phyloP scores from a whole-genome alignment of 2,329 filamentous ascomycete species.

The Ophiocordyceps camponoti-leonardi region DNA sequence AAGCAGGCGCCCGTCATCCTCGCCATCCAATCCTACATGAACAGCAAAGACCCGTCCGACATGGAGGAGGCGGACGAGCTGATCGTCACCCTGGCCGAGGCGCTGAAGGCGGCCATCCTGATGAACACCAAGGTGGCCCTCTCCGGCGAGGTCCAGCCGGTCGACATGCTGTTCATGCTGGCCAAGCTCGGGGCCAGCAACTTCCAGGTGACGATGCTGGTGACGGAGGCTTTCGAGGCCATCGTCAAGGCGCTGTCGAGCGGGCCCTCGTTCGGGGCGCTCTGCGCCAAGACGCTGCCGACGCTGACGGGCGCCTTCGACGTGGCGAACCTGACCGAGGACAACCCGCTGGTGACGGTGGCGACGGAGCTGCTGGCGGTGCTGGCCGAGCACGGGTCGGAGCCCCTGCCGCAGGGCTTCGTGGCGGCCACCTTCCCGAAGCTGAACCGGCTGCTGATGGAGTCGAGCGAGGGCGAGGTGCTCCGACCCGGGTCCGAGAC shows the following conservation, averaged over 20 bases:
- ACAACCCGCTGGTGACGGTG: slow-evolving; percentile 71
- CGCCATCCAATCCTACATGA: slow-evolving; percentile 58
- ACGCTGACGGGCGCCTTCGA: slow-evolving; percentile 81
- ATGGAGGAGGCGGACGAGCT: slow-evolving; percentile 82
- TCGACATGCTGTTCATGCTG: slow-evolving; percentile 74
- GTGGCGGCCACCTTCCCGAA: slow-evolving; percentile 77
- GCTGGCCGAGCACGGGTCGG: slow-evolving; percentile 64
- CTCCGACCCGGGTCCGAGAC: slow-evolving; percentile 73
- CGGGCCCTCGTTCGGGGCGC: slow-evolving; percentile 51
- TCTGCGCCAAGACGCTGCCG: slow-evolving; percentile 77
- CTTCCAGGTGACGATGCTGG: slow-evolving; percentile 76
- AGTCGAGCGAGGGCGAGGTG: slow-evolving; percentile 72
- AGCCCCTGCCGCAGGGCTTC: slow-evolving; percentile 75
- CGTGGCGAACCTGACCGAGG: slow-evolving; percentile 68
- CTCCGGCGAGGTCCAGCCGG: slow-evolving; percentile 51
- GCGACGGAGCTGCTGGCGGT: slow-evolving; percentile 72
- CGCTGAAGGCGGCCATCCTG: slow-evolving; percentile 65
- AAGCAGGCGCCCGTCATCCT: slow-evolving; percentile 43
- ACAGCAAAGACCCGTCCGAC: slow-evolving; percentile 64
- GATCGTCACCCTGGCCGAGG: slow-evolving; percentile 76
- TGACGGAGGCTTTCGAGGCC: slow-evolving; percentile 83
- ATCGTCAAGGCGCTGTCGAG: slow-evolving; percentile 55
- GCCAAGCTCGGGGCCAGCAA: slow-evolving; percentile 79
- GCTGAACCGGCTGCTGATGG: slow-evolving; percentile 64
- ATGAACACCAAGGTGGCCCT: slow-evolving; percentile 63